Percentiles rank a stretch among this genome's conserved stretches.
Conservation (phyloP, 805 yeast species). For the Millerozyma acaciae region DNA sequence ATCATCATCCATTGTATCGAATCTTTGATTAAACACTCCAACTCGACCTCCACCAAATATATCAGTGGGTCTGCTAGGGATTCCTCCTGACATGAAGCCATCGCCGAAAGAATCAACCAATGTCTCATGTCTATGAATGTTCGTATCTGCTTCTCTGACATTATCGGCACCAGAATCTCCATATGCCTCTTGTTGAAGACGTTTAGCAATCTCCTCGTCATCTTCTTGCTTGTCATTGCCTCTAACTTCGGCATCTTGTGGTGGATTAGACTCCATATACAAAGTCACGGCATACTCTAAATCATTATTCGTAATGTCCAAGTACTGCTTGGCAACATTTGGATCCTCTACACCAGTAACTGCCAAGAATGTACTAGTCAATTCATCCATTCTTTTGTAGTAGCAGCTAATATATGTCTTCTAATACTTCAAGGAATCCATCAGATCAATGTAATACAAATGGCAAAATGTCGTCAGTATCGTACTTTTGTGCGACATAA, state of each 20-base stretch:
- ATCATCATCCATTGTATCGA: constrained; percentile 35
- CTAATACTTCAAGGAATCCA: too few species aligned
- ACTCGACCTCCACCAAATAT: constrained; percentile 47
- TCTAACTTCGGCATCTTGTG: constrained; percentile 3
- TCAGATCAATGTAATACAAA: too few species aligned
- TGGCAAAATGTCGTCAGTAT: neutral
- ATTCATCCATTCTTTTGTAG: constrained; percentile 44
- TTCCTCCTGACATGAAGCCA: constrained; percentile 4
- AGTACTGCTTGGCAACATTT: constrained; percentile 65
- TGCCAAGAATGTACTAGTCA: constrained; percentile 71
- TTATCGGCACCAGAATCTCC: constrained; percentile 17
- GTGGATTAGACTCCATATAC: constrained; percentile 57
- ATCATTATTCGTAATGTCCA: constrained; percentile 74
- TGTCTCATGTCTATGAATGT: constrained; percentile 75
- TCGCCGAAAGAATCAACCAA: constrained; percentile 46
- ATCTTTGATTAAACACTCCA: constrained; percentile 59
- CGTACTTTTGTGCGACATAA: too few species aligned
- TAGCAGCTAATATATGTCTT: too few species aligned
- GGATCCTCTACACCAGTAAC: constrained; percentile 74
- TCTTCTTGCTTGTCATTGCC: constrained; percentile 5
- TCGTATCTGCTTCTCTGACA: constrained; percentile 62
- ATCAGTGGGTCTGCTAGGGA: constrained; percentile 26
- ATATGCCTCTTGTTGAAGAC: constrained; percentile 63
- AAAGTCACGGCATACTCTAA: constrained; percentile 82
- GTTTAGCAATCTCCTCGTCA: constrained; percentile 56